These are phyloP conservation scores for Pyrenula massariospora DNA, from an alignment of 495 filamentous ascomycete genomes.

Conservation along the genomic window DNA sequence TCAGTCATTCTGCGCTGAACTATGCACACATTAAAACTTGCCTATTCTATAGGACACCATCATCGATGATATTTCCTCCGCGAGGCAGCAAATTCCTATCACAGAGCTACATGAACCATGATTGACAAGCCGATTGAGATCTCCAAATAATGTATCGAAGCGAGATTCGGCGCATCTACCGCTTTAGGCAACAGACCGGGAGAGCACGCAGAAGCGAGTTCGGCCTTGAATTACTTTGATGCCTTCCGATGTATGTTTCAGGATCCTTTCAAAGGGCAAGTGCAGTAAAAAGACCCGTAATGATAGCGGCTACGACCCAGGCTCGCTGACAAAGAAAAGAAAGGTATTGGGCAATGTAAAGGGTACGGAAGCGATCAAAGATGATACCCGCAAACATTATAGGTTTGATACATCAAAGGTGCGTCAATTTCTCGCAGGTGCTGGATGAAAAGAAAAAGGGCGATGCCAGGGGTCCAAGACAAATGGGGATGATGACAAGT, in stretches of 20 bases:
- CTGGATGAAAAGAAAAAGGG: neutral
- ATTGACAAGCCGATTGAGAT: too few relatives aligned
- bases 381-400: neutral
- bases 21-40: too few relatives aligned
- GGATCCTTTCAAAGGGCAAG: neutral
- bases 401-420: neutral
- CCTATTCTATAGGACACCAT: too few relatives aligned
- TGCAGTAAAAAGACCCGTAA: neutral
- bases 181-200: neutral
- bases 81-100: too few relatives aligned
- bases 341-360: neutral
- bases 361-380: too few relatives aligned
- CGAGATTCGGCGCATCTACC: neutral
- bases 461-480: neutral
- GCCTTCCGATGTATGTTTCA: neutral
- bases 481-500: neutral
- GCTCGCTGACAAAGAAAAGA: neutral
- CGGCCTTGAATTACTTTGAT: neutral
- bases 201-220: neutral
- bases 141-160: too few relatives aligned
- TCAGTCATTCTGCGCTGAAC: too few relatives aligned
- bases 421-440: neutral
- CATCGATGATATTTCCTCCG: too few relatives aligned
- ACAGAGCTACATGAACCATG: too few relatives aligned
- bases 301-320: neutral